Evolutionary conservation across 305 asterid genomes (phyloP).

Genomic region (Solanum aculeatissimum): DNA sequence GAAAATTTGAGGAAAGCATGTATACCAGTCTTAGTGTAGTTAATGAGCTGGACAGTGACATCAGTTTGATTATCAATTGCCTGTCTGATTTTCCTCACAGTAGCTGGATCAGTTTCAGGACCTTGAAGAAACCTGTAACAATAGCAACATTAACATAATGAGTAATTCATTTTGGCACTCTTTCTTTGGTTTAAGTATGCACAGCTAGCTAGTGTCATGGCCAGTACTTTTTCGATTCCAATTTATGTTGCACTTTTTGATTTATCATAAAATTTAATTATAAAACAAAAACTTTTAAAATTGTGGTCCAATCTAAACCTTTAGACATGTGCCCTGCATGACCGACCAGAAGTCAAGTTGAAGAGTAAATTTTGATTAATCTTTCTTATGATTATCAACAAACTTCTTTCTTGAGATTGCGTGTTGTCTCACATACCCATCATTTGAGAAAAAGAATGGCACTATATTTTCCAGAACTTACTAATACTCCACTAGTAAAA

Average conservation of each 20-base stretch:
- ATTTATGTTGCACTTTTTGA: not conserved
- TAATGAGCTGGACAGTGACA: conserved; percentile 96
- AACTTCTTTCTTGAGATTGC: not conserved
- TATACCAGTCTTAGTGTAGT: conserved; percentile 87
- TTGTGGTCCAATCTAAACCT: not conserved
- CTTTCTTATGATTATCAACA: not conserved
- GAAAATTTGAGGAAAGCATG: not conserved
- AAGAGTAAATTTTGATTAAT: not conserved
- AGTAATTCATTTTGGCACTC: not conserved
- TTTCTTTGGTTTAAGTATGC: not conserved
- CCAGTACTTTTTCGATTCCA: not conserved
- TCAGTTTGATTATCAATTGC: conserved; percentile 91
- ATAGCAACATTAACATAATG: not conserved
- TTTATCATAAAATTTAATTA: not conserved
- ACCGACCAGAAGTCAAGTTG: not conserved
- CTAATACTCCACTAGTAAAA: not conserved
- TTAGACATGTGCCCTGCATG: not conserved
- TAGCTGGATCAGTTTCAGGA: conserved; percentile 94
- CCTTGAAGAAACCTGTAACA: conserved; percentile 88
- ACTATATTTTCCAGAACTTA: not conserved
- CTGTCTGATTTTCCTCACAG: conserved; percentile 81
- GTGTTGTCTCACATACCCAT: not conserved
- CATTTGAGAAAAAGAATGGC: not conserved
- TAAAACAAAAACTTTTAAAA: not conserved
- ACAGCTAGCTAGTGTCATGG: not conserved